Evolutionary conservation across 2,329 filamentous ascomycete species (phyloP), one percentile per base, ranked within the genome.

Genomic region (Phialophora chinensis): DNA sequence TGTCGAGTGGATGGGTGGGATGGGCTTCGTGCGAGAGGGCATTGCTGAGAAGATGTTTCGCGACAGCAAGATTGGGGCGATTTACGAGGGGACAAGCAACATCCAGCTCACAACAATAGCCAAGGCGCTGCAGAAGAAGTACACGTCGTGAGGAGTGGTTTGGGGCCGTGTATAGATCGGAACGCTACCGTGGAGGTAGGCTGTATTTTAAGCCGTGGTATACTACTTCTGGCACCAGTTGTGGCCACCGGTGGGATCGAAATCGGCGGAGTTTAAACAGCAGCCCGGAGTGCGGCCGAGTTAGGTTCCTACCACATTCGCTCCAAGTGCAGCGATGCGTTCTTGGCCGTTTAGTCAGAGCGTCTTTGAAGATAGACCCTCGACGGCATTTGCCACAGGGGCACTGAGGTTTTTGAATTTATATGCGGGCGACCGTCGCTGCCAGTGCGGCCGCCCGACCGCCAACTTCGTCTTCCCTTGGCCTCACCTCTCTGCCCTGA

Each of bases 1-100:
- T 0, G 88, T 99, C 31, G 95, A 99, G 82, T 99, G 95, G 95
- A 98, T 98, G 94, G 95, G 95, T 56, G 95, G 95, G 52, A 98
- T 99, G 95, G 95, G 95, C 54, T 99, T 99, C 74, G 95, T 99
- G 17, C 85, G 95, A 53, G 95, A 99, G 79, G 95, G 95, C 0
- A 88, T 97, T 66, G 95, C 95, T 0, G 95, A 99, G 87, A 99
- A 99, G 87, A 97, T 90, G 83, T 99, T 90, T 86, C 86, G 95
- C 55, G 95, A 99, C 79, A 95, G 91, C 85, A 99, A 98, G 89
- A 99, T 99, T 75, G 95, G 95, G 10, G 93, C 93, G 71, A 98
- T 97, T 73, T 97, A 97, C 78, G 94, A 97, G 83, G 95, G 95
- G 38, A 85, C 83, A 61, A 85, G 83, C 77, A 90, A 90, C 73